Base-by-base conservation (phyloP, 768 basidiomycete genomes). In the Chalciporus piperatus region DNA sequence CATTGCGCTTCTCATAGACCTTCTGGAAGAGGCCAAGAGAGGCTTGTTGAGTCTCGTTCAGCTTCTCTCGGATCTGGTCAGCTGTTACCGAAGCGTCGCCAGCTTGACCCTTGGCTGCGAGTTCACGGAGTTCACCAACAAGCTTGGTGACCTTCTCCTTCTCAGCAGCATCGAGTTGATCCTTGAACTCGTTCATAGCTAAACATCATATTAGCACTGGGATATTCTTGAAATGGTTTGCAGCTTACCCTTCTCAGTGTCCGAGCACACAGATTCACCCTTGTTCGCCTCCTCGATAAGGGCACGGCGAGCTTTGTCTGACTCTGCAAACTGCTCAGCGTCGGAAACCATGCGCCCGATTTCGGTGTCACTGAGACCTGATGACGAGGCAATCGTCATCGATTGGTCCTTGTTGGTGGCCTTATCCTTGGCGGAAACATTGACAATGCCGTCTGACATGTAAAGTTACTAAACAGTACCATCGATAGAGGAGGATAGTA, bases 181-280 rank as follows among this genome's bases (percentile, higher is more conserved):
- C 92, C 78, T 95, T 94, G 83, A 98, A 98, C 74, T 99, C 97
- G 64, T 78, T 82, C 87, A 98, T 90, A 16, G 94, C 92, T 91
- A 60, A 5, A 20, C 8, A 54, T 32, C 12, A 28, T 3, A 20
- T 64, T 11, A 67, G 47, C 23, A 43, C 8, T 14, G 0, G 28
- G 12, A 4, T 4, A 16, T 28, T 12, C 22, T 23, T 6, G 38
- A 6, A 22, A 33, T 10, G 10, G 33, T 32, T 10, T 4, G 2
- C 11, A 10, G 70, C 80, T 43, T 58, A 87, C 87, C 89, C 76
- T 98, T 98, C 80, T 98, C 94, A 2, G 95, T 98, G 67, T 98
- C 96, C 52, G 85, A 76, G 64, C 86, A 89, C 60, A 98, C 87
- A 7, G 92, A 94, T 70, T 98, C 95, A 42, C 92, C 96, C 76